Conservation (phyloP, 2,329 filamentous ascomycete species). For the Sarocladium strictum region DNA sequence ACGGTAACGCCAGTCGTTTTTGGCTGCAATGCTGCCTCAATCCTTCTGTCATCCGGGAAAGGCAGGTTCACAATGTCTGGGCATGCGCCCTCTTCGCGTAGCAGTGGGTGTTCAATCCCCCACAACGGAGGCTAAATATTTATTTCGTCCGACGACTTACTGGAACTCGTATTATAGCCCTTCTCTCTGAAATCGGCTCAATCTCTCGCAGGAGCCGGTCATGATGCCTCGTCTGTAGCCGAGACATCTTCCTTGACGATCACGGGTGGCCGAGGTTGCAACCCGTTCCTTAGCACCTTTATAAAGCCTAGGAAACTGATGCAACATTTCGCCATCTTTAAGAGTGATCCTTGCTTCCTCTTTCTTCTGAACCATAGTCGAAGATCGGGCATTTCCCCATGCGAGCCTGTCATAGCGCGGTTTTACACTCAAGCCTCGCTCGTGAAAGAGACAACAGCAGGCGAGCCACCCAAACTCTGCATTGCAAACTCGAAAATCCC, state of each 20-base stretch:
- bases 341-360: not conserved
- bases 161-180: not conserved
- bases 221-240: not conserved
- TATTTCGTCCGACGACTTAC: conserved; percentile 1
- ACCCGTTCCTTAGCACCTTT: not conserved
- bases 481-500: conserved; percentile 45
- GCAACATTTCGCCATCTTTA: not conserved
- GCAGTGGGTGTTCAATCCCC: not conserved
- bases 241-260: not conserved
- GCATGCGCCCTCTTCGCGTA: not conserved
- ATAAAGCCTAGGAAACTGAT: not conserved
- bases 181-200: not conserved
- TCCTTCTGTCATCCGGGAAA: not conserved
- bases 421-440: not conserved
- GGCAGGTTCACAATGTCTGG: not conserved
- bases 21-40: no score
- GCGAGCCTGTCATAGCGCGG: no score
- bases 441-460: conserved; percentile 6
- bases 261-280: conserved; percentile 4
- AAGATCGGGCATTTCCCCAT: no score
- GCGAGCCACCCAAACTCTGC: conserved; percentile 18
- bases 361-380: not conserved
- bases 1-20: no score
- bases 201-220: not conserved
- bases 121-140: not conserved